These are phyloP conservation scores for Euphrasia arctica DNA, from an alignment of 305 asterid species.

Conservation along the genomic window DNA sequence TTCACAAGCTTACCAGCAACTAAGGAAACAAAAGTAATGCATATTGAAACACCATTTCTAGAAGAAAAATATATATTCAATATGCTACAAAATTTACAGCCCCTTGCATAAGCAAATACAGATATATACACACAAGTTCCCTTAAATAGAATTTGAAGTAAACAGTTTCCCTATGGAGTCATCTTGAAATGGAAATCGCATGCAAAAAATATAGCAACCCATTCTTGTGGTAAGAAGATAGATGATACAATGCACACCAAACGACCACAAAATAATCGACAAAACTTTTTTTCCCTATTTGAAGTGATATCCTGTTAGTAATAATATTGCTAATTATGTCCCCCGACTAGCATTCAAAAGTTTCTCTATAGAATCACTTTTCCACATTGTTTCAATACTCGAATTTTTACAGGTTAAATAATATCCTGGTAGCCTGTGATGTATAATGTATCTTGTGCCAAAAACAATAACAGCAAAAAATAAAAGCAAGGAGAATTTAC, in stretches of 20 bases:
- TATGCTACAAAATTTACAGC: constrained; percentile 1
- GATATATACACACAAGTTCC: neutral
- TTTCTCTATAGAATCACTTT: neutral
- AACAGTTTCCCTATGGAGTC: neutral
- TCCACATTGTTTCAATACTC: too few species aligned
- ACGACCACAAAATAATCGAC: too few species aligned
- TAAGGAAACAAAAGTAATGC: neutral
- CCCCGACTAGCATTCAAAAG: constrained; percentile 9
- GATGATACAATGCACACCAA: neutral
- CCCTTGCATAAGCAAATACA: neutral
- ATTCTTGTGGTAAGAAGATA: neutral
- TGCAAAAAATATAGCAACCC: neutral
- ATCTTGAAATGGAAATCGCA: neutral
- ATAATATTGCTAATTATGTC: neutral
- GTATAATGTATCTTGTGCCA: too few species aligned
- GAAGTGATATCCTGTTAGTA: neutral
- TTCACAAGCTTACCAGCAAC: neutral
- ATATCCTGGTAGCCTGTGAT: too few species aligned
- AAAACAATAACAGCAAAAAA: too few species aligned
- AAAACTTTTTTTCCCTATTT: neutral
- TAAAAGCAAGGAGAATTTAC: too few species aligned
- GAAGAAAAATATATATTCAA: neutral
- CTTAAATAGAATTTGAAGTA: neutral
- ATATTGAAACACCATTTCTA: neutral
- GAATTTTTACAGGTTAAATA: too few species aligned